phyloP scores from a whole-genome alignment of 768 basidiomycete species.

The Leccinum subtestaceum region DNA sequence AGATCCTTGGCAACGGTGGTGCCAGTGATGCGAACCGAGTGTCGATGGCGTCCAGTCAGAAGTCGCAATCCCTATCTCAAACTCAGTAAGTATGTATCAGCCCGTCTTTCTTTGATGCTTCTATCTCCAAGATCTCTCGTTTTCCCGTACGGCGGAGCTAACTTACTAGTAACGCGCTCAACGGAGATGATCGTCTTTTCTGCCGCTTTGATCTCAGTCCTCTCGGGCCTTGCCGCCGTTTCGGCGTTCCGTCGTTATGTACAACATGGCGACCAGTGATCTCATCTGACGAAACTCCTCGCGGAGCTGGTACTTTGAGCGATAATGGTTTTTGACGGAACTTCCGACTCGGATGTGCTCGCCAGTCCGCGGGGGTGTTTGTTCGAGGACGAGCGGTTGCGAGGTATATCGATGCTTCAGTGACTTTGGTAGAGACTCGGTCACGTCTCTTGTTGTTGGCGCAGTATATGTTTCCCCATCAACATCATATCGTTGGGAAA shows the following conservation, averaged over 20 bases:
- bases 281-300: background rate
- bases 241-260: background rate
- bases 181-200: background rate
- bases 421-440: background rate
- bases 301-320: background rate
- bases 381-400: background rate
- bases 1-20: background rate
- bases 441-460: background rate
- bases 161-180: background rate
- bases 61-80: background rate
- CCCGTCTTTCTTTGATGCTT: background rate
- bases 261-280: background rate
- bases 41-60: background rate
- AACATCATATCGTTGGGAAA: background rate
- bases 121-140: background rate
- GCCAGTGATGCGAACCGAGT: background rate
- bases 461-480: background rate
- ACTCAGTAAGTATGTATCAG: background rate
- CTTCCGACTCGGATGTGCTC: conserved; percentile 3
- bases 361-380: conserved; percentile 7
- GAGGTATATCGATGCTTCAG: background rate
- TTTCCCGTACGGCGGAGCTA: background rate
- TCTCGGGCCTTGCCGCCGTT: background rate
- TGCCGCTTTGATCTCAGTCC: background rate
- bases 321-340: conserved; percentile 2